Percentiles rank a stretch among this genome's conserved stretches.
These are phyloP conservation scores for Botrytis sinoallii DNA, from an alignment of 2,329 filamentous ascomycete species.

Conservation along the genomic window DNA sequence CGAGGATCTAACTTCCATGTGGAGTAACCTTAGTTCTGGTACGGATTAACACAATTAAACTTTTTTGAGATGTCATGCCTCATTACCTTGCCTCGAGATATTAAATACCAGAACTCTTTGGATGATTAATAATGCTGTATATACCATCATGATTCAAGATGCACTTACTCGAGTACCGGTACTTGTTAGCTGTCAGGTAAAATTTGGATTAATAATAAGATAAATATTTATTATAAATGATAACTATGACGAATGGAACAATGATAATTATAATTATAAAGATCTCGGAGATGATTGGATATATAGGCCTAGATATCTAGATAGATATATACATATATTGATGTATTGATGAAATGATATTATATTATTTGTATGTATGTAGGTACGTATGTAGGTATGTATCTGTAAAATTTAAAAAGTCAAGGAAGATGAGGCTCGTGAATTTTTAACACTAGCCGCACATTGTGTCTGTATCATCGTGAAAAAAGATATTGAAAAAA, in stretches of 20 bases:
- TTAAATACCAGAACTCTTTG: not conserved
- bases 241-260: not conserved
- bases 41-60: not conserved
- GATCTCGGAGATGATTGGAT: not conserved
- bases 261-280: not conserved
- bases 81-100: not conserved
- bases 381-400: not conserved
- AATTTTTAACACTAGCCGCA: not conserved
- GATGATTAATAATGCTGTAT: not conserved
- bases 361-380: not conserved
- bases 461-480: not conserved
- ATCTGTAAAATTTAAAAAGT: not conserved
- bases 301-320: not conserved
- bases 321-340: not conserved
- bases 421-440: not conserved
- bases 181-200: not conserved
- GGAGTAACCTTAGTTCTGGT: not conserved
- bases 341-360: not conserved
- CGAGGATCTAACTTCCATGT: not conserved
- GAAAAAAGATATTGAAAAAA: constrained; percentile 8
- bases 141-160: not conserved
- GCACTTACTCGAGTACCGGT: not conserved
- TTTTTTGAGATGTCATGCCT: not conserved
- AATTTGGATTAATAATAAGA: not conserved
- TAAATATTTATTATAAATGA: not conserved